Percentiles rank a stretch among this genome's conserved stretches.
These are phyloP conservation scores for Colletotrichum brevisporum DNA, from an alignment of 2,329 filamentous ascomycete species.

Conservation along the genomic window DNA sequence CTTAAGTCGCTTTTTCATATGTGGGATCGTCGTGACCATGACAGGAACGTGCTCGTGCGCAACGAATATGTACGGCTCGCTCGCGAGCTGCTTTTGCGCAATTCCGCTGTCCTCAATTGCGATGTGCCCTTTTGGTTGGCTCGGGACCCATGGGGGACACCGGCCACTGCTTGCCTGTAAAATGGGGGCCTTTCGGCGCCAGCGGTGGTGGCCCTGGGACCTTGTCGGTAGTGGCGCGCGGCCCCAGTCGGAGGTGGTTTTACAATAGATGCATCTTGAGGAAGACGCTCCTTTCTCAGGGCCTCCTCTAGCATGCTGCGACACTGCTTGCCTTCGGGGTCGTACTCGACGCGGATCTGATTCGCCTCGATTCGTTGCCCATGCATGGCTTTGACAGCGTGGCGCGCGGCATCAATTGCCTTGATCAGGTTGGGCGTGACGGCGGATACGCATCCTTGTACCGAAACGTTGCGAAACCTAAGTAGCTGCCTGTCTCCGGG, in stretches of 20 bases:
- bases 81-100: slow-evolving; percentile 77
- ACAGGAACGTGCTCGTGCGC: slow-evolving; percentile 90
- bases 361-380: slow-evolving; percentile 85
- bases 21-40: slow-evolving; percentile 85
- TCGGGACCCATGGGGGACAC: slow-evolving; percentile 53
- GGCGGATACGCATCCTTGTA: slow-evolving; percentile 81
- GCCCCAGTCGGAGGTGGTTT: slow-evolving; percentile 55
- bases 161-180: slow-evolving; percentile 55
- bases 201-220: slow-evolving; percentile 80
- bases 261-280: slow-evolving; percentile 47
- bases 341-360: slow-evolving; percentile 85
- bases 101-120: slow-evolving; percentile 77
- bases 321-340: slow-evolving; percentile 89
- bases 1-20: slow-evolving; percentile 91
- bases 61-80: slow-evolving; percentile 92
- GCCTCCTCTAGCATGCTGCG: slow-evolving; percentile 82
- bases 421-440: slow-evolving; percentile 69
- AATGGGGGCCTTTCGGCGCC: slow-evolving; percentile 87
- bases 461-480: slow-evolving; percentile 92
- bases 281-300: slow-evolving; percentile 75
- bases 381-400: slow-evolving; percentile 82
- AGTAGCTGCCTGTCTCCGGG: slow-evolving; percentile 91
- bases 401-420: slow-evolving; percentile 85
- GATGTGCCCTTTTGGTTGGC: slow-evolving; percentile 64
- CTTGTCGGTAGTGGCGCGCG: slow-evolving; percentile 55